These are phyloP conservation scores for Bathelium albidoporum DNA, from an alignment of 495 filamentous ascomycete species.

Conservation along the genomic window DNA sequence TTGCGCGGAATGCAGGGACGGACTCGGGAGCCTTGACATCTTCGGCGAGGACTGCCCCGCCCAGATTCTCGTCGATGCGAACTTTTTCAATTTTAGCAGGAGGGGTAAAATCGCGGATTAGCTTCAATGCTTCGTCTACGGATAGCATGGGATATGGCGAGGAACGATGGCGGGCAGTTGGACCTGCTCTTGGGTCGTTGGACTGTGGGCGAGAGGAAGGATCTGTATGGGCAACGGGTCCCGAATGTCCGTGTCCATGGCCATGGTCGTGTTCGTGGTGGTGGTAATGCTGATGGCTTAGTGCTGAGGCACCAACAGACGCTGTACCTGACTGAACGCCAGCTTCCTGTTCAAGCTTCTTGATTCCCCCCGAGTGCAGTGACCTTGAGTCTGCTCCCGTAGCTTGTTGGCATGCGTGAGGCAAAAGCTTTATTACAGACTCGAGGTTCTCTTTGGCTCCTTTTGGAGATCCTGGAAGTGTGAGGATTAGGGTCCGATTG, in stretches of 20 bases:
- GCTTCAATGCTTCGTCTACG: slow-evolving; percentile 66
- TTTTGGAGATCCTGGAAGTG: slow-evolving; percentile 89
- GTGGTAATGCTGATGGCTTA: slow-evolving; percentile 28
- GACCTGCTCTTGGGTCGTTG: slow-evolving; percentile 73
- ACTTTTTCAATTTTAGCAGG: slow-evolving; percentile 41
- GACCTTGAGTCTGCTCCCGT: slow-evolving; percentile 70
- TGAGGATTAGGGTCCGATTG: slow-evolving; percentile 74
- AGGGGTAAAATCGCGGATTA: slow-evolving; percentile 62
- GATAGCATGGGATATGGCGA: slow-evolving; percentile 91
- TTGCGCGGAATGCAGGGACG: slow-evolving; percentile 88
- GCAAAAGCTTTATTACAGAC: slow-evolving; percentile 76
- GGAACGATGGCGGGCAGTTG: slow-evolving; percentile 62
- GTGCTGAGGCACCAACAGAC: neutral
- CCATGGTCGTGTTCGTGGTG: slow-evolving; percentile 47
- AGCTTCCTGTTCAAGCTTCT: slow-evolving; percentile 75
- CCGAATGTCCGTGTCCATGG: slow-evolving; percentile 47
- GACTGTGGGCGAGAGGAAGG: slow-evolving; percentile 51
- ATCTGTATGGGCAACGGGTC: slow-evolving; percentile 61
- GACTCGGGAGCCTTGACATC: slow-evolving; percentile 69
- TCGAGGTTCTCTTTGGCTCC: slow-evolving; percentile 95
- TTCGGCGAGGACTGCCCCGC: slow-evolving; percentile 70
- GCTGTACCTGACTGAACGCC: slow-evolving; percentile 39
- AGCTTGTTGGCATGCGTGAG: slow-evolving; percentile 87
- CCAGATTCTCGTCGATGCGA: slow-evolving; percentile 50
- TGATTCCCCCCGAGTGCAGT: slow-evolving; percentile 69